Evolutionary conservation across 257 asterid genomes (phyloP).

Genomic region (Solanum okadae): DNA sequence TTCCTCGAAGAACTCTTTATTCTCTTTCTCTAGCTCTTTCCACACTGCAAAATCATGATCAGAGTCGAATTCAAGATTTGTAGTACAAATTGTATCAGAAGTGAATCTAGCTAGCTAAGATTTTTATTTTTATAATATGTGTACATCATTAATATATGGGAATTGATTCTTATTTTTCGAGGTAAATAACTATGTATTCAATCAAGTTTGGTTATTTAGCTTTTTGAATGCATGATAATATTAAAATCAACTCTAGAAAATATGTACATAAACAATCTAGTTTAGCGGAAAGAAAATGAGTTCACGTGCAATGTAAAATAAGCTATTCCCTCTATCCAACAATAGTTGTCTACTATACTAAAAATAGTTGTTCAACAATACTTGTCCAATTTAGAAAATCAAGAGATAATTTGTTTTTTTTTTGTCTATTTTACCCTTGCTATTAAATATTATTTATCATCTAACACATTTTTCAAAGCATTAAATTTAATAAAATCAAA

Average conservation of each 20-base stretch:
- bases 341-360: too few relatives aligned
- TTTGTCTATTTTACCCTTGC: too few relatives aligned
- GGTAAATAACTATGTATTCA: neutral
- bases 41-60: conserved; percentile 18
- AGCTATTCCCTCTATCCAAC: fast-evolving
- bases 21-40: conserved; percentile 40
- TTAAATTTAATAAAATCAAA: too few relatives aligned
- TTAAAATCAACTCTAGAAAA: neutral
- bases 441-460: too few relatives aligned
- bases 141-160: neutral
- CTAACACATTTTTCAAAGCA: too few relatives aligned
- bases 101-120: too few relatives aligned
- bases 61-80: neutral
- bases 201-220: too few relatives aligned
- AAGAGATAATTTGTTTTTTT: too few relatives aligned
- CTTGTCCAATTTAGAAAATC: too few relatives aligned
- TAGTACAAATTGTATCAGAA: neutral
- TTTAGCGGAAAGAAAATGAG: neutral
- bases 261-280: neutral
- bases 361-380: too few relatives aligned
- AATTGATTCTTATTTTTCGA: neutral
- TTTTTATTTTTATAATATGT: neutral
- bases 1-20: conserved; percentile 32
- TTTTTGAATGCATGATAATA: neutral
- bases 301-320: too few relatives aligned